Conservation (phyloP, 106 monocot genomes). For the Gastrodia elata region DNA sequence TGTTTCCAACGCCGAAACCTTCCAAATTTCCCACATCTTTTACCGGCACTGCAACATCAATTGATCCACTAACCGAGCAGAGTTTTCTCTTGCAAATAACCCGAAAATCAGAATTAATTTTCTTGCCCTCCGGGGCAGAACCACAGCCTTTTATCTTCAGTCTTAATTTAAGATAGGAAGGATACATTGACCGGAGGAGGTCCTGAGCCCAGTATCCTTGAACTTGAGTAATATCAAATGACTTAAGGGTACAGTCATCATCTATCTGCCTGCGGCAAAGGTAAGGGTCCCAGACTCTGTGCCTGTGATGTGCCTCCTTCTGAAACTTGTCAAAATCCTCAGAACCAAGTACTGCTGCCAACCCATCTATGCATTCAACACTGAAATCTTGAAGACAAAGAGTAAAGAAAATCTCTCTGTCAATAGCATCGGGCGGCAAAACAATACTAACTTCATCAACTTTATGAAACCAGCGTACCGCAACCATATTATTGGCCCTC, state of each 20-base stretch:
- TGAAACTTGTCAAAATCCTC: conserved; percentile 69
- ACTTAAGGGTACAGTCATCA: conserved; percentile 48
- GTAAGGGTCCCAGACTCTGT: conserved; percentile 34
- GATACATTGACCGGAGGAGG: conserved; percentile 41
- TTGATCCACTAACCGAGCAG: neutral
- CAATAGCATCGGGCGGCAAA: conserved; percentile 47
- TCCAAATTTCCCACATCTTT: conserved; percentile 7
- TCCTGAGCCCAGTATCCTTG: conserved; percentile 80
- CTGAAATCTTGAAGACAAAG: conserved; percentile 74
- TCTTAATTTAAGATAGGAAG: conserved; percentile 22
- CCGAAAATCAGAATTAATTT: neutral
- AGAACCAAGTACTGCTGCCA: conserved; percentile 49
- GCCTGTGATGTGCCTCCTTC: conserved; percentile 16
- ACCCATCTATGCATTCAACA: conserved; percentile 86
- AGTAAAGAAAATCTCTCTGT: conserved; percentile 87
- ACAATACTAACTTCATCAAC: conserved; percentile 68
- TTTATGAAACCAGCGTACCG: conserved; percentile 84
- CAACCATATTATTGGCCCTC: conserved; percentile 44
- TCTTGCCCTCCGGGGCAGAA: conserved; percentile 12
- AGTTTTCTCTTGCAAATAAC: conserved; percentile 16
- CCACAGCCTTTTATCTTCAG: conserved; percentile 25
- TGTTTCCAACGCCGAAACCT: conserved; percentile 1
- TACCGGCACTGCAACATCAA: neutral
- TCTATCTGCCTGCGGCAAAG: conserved; percentile 59
- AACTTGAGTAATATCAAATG: conserved; percentile 63